Percentiles rank a stretch among this genome's conserved stretches.
These are phyloP conservation scores for Lizanozyma gosingica DNA, from an alignment of 1,139 yeast genomes.

Conservation along the genomic window DNA sequence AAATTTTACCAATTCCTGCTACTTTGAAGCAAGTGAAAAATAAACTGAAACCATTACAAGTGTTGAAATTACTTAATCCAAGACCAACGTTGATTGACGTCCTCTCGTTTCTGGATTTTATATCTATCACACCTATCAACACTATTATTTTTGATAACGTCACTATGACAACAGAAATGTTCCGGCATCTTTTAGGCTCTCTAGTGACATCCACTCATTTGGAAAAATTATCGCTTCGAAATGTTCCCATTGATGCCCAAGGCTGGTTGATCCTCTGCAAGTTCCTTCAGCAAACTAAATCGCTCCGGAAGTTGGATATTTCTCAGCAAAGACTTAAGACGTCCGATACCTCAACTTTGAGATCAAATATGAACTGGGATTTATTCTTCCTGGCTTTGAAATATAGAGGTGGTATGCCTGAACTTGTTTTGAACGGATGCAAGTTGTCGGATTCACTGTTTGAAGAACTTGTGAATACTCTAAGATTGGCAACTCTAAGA, in stretches of 20 bases:
- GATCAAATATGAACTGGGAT: constrained; percentile 74
- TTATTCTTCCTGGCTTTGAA: constrained; percentile 59
- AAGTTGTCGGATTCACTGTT: constrained; percentile 52
- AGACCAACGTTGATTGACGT: constrained; percentile 68
- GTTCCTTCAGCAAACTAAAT: constrained; percentile 55
- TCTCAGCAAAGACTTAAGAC: constrained; percentile 51
- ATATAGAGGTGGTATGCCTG: constrained; percentile 66
- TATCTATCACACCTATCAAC: constrained; percentile 63
- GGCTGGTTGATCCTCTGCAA: constrained; percentile 71
- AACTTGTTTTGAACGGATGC: constrained; percentile 63
- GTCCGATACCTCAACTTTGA: constrained; percentile 11
- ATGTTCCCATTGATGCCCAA: constrained; percentile 55
- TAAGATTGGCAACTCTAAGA: constrained; percentile 41
- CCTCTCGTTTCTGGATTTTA: constrained; percentile 65
- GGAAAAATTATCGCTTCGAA: constrained; percentile 61
- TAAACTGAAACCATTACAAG: constrained; percentile 58
- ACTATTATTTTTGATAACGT: constrained; percentile 69
- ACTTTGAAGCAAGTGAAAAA: constrained; percentile 64
- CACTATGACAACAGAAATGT: constrained; percentile 52
- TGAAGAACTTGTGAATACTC: constrained; percentile 48
- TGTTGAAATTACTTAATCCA: constrained; percentile 60
- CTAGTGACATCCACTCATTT: constrained; percentile 51
- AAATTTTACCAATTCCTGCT: constrained; percentile 68
- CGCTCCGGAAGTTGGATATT: constrained; percentile 49
- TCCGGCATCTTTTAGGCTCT: constrained; percentile 52